Percentiles rank a stretch among this genome's conserved stretches.
These are phyloP conservation scores for Apophysomyces trapeziformis DNA, from an alignment of 371 early-diverging fungal genomes.

Conservation along the genomic window DNA sequence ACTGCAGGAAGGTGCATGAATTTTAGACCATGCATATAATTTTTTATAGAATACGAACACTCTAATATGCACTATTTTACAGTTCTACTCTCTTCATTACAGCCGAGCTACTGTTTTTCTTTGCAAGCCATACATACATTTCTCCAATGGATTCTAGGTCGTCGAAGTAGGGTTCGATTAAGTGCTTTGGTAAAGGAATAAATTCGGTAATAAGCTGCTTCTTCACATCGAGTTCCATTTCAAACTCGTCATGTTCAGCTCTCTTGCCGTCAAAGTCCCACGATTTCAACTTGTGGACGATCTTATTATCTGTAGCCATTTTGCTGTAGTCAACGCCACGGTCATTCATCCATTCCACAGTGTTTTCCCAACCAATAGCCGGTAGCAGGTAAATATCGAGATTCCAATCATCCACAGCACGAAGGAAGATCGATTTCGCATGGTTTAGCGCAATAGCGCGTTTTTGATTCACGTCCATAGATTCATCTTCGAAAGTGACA, in stretches of 20 bases:
- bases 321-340: conserved; percentile 29
- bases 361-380: conserved; percentile 44
- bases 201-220: conserved; percentile 43
- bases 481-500: conserved; percentile 31
- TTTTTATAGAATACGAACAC: too few relatives aligned
- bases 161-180: conserved; percentile 44
- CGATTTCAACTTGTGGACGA: conserved; percentile 41
- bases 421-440: conserved; percentile 18
- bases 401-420: conserved; percentile 33
- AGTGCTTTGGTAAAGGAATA: conserved; percentile 33
- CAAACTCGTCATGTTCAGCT: conserved; percentile 47
- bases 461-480: conserved; percentile 20
- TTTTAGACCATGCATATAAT: not conserved
- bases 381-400: conserved; percentile 50
- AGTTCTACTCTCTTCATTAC: conserved; percentile 25
- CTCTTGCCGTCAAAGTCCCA: conserved; percentile 51
- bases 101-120: conserved; percentile 27
- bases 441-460: conserved; percentile 25
- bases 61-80: conserved; percentile 1
- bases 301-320: conserved; percentile 27
- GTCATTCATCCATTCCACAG: conserved; percentile 43
- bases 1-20: not conserved
- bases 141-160: conserved; percentile 42
- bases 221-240: conserved; percentile 38
- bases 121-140: conserved; percentile 55